Percentiles rank a stretch among this genome's conserved stretches.
These are phyloP conservation scores for Blastobotrys peoriensis DNA, from an alignment of 805 yeast genomes.

Conservation along the genomic window DNA sequence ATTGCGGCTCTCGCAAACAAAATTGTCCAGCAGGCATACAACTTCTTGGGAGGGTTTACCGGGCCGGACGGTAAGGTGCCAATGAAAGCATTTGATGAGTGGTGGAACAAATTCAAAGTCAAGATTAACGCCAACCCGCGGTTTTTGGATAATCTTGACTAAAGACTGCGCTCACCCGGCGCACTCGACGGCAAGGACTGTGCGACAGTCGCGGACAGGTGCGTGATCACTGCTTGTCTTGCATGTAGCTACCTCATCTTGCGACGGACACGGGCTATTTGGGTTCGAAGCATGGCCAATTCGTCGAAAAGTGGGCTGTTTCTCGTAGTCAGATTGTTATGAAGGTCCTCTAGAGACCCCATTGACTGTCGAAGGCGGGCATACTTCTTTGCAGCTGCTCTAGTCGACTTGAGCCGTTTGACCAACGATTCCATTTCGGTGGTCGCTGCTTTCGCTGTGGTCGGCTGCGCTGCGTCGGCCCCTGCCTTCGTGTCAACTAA, in stretches of 20 bases:
- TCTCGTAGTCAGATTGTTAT: slow-evolving; percentile 3
- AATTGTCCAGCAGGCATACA: slow-evolving; percentile 88
- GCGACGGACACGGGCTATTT: too few relatives aligned
- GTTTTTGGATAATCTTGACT: slow-evolving; percentile 52
- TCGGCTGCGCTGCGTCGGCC: background rate
- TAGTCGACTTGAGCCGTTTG: background rate
- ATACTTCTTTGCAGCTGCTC: slow-evolving; percentile 1
- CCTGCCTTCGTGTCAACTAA: background rate
- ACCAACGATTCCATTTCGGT: background rate
- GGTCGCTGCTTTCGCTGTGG: background rate
- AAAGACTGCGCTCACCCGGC: too few relatives aligned
- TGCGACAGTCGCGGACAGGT: too few relatives aligned
- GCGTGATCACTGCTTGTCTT: too few relatives aligned
- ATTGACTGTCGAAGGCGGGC: background rate
- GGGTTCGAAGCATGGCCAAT: slow-evolving; percentile 4
- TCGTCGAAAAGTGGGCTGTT: slow-evolving; percentile 6
- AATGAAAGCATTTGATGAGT: slow-evolving; percentile 78
- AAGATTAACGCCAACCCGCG: slow-evolving; percentile 76
- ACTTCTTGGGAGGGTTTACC: slow-evolving; percentile 81
- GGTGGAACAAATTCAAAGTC: slow-evolving; percentile 88
- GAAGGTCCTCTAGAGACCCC: slow-evolving; percentile 1
- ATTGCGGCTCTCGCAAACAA: slow-evolving; percentile 71
- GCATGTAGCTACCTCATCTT: too few relatives aligned
- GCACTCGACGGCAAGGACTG: too few relatives aligned
- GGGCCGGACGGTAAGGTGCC: slow-evolving; percentile 77